Base-by-base conservation (phyloP, 768 basidiomycete genomes). In the Panaeolus cyanescens region DNA sequence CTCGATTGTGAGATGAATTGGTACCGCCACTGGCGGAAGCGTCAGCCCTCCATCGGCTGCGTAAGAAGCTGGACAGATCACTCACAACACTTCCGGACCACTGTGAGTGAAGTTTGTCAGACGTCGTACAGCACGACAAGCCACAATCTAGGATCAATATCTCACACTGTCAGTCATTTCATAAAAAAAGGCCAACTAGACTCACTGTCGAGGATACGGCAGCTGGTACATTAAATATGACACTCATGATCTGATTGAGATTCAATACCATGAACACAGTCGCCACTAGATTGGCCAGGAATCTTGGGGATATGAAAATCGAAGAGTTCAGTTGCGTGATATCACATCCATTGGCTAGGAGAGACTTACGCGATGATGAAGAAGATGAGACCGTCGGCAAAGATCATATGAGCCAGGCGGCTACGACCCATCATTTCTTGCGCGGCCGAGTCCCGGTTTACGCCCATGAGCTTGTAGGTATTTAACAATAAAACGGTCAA, bases 321-420 rank as follows among this genome's bases (percentile, higher is more conserved):
- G 12, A 40, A 50, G 25, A 45, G 36, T 20, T 9, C 33, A 62
- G 8, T 13, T 36, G 10, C 5, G 34, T 30, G 28, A 40, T 19
- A 12, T 45, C 28, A 37, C 12, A 57, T 19, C 22, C 10, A n/a
- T 10, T 17, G 30, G 30, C 7, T 19, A 36, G 32, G 28, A 32
- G 57, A 58, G 39, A 45, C 58, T 4, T 65, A 90, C 84, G 91
- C 91, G 55, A 92, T 82, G 62, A 92, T 72, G 75, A 92, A 92
- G 74, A 83, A 92, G 58, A 90, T 84, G 10, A 93, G 72, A 19
- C 90, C 90, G 59, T 92, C 89, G 13, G 80, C 74, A 70, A 91
- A 91, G 31, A 92, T 85, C 76, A 91, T 77, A 31, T 80, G 79
- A 22, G 84, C 79, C 13, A 91, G 81, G 55, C 79, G 79, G 65